Conservation (phyloP, 345 rosid genomes). For the Litchi chinensis region DNA sequence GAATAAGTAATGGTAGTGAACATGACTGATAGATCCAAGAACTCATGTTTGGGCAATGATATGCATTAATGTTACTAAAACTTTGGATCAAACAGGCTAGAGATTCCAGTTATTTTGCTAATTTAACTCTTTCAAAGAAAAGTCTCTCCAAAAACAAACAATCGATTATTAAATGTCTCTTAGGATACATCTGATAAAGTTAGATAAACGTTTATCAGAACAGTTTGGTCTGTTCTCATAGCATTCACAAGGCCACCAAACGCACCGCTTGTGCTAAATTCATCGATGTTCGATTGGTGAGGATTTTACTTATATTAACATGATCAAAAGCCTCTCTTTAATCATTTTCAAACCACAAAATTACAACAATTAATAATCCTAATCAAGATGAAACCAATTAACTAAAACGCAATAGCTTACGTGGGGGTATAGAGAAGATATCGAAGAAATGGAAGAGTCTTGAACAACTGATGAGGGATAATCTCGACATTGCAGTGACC, state of each 20-base stretch:
- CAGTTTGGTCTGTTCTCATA: too few species aligned
- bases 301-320: too few species aligned
- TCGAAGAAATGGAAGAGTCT: conserved; percentile 59
- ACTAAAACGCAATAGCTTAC: conserved; percentile 41
- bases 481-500: conserved; percentile 87
- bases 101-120: neutral
- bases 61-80: neutral
- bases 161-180: too few species aligned
- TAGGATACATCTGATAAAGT: too few species aligned
- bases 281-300: neutral
- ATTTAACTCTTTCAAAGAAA: neutral
- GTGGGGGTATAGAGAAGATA: conserved; percentile 86
- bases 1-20: neutral
- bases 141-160: neutral
- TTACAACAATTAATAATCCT: neutral
- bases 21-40: neutral
- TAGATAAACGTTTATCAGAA: too few species aligned
- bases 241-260: neutral
- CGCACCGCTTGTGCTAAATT: neutral
- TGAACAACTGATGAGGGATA: conserved; percentile 60
- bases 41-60: neutral
- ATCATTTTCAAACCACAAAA: neutral
- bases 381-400: too few species aligned
- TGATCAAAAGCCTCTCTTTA: neutral
- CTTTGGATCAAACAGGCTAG: neutral